These are phyloP conservation scores for Fusarium buxicola DNA, from an alignment of 2,329 filamentous ascomycete genomes.

Conservation along the genomic window DNA sequence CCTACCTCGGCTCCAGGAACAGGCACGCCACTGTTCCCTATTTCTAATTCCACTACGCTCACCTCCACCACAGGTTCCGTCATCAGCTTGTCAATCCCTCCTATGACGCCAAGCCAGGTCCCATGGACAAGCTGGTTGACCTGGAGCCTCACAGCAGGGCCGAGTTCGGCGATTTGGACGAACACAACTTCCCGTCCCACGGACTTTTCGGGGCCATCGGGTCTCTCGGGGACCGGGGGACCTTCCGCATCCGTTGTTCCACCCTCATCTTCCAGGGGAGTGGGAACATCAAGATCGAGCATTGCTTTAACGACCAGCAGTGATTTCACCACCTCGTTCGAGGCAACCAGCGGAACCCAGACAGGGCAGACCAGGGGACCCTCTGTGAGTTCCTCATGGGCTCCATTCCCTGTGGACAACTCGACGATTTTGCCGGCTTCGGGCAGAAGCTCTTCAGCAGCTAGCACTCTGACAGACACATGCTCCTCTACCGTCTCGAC, in stretches of 20 bases:
- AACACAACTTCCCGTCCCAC: constrained; percentile 29
- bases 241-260: constrained; percentile 16
- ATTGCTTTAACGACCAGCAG: constrained; percentile 5
- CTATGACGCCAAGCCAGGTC: constrained; percentile 13
- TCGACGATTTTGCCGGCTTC: constrained; percentile 28
- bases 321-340: constrained; percentile 7
- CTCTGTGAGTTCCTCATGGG: constrained; percentile 19
- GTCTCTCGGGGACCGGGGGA: constrained; percentile 10
- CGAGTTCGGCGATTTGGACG: constrained; percentile 26
- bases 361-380: constrained; percentile 18
- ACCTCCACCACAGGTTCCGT: neutral
- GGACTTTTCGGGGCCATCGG: constrained; percentile 16
- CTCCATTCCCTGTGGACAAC: constrained; percentile 25
- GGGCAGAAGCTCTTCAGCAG: constrained; percentile 12
- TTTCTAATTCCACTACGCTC: constrained; percentile 32
- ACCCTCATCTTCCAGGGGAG: constrained; percentile 1
- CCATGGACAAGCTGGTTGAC: constrained; percentile 31
- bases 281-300: neutral
- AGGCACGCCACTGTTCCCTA: constrained; percentile 17
- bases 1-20: constrained; percentile 17
- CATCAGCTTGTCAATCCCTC: constrained; percentile 15
- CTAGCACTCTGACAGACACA: constrained; percentile 16
- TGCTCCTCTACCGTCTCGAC: constrained; percentile 7
- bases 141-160: constrained; percentile 19
- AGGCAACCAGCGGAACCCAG: constrained; percentile 1